Base-by-base conservation (phyloP, 352 stramenopile species). In the Phytophthora tentaculata region DNA sequence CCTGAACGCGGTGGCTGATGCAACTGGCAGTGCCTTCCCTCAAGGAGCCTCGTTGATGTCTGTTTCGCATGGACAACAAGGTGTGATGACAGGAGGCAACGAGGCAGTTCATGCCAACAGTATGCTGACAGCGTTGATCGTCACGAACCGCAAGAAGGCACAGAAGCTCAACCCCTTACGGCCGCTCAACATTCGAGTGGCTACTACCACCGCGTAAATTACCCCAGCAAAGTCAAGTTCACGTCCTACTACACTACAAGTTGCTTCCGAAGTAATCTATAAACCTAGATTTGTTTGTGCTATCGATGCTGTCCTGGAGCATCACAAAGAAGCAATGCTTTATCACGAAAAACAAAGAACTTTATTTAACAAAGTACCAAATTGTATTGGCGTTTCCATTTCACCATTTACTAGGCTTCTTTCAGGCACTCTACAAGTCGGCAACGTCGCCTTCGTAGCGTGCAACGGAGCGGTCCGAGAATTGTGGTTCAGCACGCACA, bases 401-500 rank as follows among this genome's bases (percentile, higher is more conserved):
- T 64, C 32, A 56, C 64, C 64, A 53, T 61, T 62, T 53, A 56
- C 35, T 32, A 64, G 44, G n/a, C 19, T 67, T 28, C 29, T 59
- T n/a, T n/a, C n/a, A n/a, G 48, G 50, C 43, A 61, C 51, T 66
- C 57, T 79, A 95, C 71, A 95, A 61, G 69, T 95, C 88, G 58
- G 77, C 83, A 48, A 94, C 78, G 61, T 95, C 88, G 53, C 88
- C 88, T 76, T 96, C 86, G 76, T 93, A 96, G 37, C 86, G 84
- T 26, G 83, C 86, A 56, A 94, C 85, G 47, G 80, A 80, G 67
- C 80, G 86, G 77, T 95, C 79, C 54, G 87, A 96, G 77, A 99
- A 99, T 24, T 88, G 90, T 44, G 97, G 97, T 49, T 96, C 89
- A 3, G 97, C 96, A 60, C 91, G 92, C 59, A 96, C 91, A 56